Evolutionary conservation across 2,329 filamentous ascomycete genomes (phyloP).

Genomic region (Xylogone sp.): DNA sequence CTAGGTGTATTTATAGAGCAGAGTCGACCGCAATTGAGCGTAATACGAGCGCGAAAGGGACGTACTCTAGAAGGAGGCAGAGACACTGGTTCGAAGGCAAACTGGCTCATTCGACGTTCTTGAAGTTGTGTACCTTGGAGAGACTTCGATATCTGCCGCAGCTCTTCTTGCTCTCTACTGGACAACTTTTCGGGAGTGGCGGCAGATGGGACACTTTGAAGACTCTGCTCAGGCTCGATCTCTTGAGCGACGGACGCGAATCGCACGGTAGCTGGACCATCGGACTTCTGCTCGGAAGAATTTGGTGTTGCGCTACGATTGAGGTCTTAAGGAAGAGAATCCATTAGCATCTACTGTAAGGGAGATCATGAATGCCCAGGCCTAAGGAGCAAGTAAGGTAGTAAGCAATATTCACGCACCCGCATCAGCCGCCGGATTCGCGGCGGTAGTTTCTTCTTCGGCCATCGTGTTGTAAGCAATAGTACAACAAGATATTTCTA

Average conservation of each 20-base stretch:
- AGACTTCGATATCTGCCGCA: constrained; percentile 56
- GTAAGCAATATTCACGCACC: not conserved
- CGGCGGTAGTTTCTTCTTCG: constrained; percentile 1
- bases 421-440: constrained; percentile 1
- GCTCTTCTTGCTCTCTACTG: constrained; percentile 13
- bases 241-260: constrained; percentile 71
- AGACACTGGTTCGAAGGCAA: constrained; percentile 86
- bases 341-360: not conserved
- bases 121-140: constrained; percentile 75
- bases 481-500: not conserved
- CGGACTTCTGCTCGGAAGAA: constrained; percentile 3
- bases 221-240: constrained; percentile 49
- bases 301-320: not conserved
- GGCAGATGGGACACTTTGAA: constrained; percentile 6
- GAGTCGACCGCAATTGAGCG: not conserved
- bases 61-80: constrained; percentile 79
- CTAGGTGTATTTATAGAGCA: not conserved
- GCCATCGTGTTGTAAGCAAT: constrained; percentile 4
- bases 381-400: not conserved
- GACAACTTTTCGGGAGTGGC: constrained; percentile 27
- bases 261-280: constrained; percentile 53
- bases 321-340: not conserved
- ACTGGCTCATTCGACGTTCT: constrained; percentile 78
- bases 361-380: not conserved
- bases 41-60: constrained; percentile 23